phyloP scores from a whole-genome alignment of 2,329 filamentous ascomycete genomes.

The Colletotrichum shisoi region DNA sequence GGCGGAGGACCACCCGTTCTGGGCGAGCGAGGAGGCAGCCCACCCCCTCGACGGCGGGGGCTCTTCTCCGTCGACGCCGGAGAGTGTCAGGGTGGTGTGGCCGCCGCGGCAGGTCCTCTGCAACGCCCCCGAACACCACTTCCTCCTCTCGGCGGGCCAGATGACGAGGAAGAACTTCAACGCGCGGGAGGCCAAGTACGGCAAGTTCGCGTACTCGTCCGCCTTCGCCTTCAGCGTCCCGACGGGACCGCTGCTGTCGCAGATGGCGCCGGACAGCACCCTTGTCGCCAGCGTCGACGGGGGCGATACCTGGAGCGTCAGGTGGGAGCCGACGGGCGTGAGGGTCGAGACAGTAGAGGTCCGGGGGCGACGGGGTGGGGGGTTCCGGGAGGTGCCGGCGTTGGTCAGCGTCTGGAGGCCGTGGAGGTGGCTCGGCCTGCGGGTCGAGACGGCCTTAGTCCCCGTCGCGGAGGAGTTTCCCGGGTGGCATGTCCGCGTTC shows the following conservation, averaged over 20 bases:
- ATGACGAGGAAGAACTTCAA: slow-evolving; percentile 47
- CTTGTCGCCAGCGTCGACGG: slow-evolving; percentile 37
- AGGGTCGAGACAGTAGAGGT: slow-evolving; percentile 1
- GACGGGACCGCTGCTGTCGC: slow-evolving; percentile 44
- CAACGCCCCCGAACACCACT: slow-evolving; percentile 48
- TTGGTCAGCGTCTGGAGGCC: slow-evolving; percentile 38
- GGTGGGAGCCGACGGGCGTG: slow-evolving; percentile 33
- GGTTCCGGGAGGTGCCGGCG: neutral
- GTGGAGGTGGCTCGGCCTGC: slow-evolving; percentile 29
- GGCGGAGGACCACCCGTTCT: slow-evolving; percentile 49
- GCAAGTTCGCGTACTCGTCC: slow-evolving; percentile 53
- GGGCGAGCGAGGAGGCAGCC: slow-evolving; percentile 49
- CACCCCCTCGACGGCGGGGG: slow-evolving; percentile 43
- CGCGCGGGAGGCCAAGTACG: slow-evolving; percentile 51
- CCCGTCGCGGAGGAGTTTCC: slow-evolving; percentile 8
- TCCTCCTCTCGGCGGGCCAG: slow-evolving; percentile 50
- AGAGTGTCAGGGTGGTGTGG: slow-evolving; percentile 5
- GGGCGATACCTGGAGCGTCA: slow-evolving; percentile 36
- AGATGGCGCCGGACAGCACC: slow-evolving; percentile 40
- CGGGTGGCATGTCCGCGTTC: slow-evolving; percentile 37
- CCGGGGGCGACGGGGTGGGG: neutral
- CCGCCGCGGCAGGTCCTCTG: slow-evolving; percentile 54
- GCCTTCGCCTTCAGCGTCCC: slow-evolving; percentile 50
- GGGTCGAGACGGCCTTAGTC: slow-evolving; percentile 36
- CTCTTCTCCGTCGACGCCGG: neutral